Base-by-base conservation (phyloP, 805 yeast species). In the Wickerhamomyces mucosus region DNA sequence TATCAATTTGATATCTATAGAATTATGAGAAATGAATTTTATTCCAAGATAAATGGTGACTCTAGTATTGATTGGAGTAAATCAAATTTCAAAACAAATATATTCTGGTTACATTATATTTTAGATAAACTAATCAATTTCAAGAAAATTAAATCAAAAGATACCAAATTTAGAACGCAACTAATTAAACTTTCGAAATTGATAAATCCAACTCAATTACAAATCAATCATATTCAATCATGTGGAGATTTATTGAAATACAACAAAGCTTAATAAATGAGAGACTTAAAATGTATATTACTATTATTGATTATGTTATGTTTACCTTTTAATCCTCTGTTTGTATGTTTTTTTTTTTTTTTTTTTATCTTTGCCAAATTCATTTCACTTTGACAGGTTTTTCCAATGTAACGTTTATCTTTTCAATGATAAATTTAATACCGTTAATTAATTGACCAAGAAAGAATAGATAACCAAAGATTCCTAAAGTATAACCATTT, bases 51-150 rank as follows among this genome's bases (percentile, higher is more conserved):
- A 23, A 18, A 27, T 33, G 41, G 34, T 4, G 43, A 41, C 5
- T 52, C 36, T 20, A 55, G 53, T 13, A 54, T 66, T 29, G 68
- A 67, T 39, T 74, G 81, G 75, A 55, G 70, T 3, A 38, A 42
- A 15, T 56, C 51, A 35, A 55, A 59, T 29, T 69, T 74, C 5
- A 54, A 53, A 21, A 75, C 78, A 18, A 79, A 78, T 43, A 48
- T 78, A 13, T 45, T 69, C 20, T 78, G 88, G 88, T 53, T 78
- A 27, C 76, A 75, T 41, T 77, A 75, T 44, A 36, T 79, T n/a
- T 59, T 65, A 22, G 69, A 68, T 31, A 65, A 67, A 37, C 43
- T 78, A 34, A 31, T 75, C 8, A 51, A 64, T 32, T 51, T 49
- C 32, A 73, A 72, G 30, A 46, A 49, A 15, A 52, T 58, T 18